These are phyloP conservation scores for Blastocystis sp. DNA, from an alignment of 352 stramenopile genomes.

Conservation along the genomic window DNA sequence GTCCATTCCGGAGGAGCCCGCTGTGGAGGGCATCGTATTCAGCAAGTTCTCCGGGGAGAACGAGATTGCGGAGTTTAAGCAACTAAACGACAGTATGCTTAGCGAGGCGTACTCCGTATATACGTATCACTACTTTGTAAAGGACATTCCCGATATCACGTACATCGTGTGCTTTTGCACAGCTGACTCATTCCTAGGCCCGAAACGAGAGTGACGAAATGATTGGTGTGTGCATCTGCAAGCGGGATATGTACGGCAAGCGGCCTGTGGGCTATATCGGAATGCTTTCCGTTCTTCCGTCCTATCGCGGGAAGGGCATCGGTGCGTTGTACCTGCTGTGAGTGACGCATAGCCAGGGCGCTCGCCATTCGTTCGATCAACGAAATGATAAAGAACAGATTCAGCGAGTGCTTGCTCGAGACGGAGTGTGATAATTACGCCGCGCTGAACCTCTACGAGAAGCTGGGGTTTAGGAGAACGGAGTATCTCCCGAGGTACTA, in stretches of 20 bases:
- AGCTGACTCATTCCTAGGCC: not conserved
- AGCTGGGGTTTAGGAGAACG: slow-evolving; percentile 30
- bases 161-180: not conserved
- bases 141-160: slow-evolving; percentile 22
- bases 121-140: slow-evolving; percentile 63
- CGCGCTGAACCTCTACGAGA: slow-evolving; percentile 47
- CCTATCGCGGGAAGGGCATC: slow-evolving; percentile 48
- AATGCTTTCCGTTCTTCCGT: slow-evolving; percentile 50
- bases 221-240: slow-evolving; percentile 53
- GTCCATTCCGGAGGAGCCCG: not conserved
- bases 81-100: slow-evolving; percentile 45
- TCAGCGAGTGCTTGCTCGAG: slow-evolving; percentile 35
- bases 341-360: slow-evolving; percentile 27
- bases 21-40: slow-evolving; percentile 38
- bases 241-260: slow-evolving; percentile 21
- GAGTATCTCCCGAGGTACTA: slow-evolving; percentile 57
- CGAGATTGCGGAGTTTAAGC: slow-evolving; percentile 25
- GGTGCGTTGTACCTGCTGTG: not conserved
- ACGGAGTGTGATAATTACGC: slow-evolving; percentile 42
- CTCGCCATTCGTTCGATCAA: slow-evolving; percentile 55
- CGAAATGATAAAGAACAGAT: slow-evolving; percentile 29
- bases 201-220: slow-evolving; percentile 38
- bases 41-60: not conserved
- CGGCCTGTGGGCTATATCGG: slow-evolving; percentile 48
- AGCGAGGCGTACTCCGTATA: slow-evolving; percentile 49